phyloP scores from a whole-genome alignment of 345 rosid genomes.

The Populus deltoides region DNA sequence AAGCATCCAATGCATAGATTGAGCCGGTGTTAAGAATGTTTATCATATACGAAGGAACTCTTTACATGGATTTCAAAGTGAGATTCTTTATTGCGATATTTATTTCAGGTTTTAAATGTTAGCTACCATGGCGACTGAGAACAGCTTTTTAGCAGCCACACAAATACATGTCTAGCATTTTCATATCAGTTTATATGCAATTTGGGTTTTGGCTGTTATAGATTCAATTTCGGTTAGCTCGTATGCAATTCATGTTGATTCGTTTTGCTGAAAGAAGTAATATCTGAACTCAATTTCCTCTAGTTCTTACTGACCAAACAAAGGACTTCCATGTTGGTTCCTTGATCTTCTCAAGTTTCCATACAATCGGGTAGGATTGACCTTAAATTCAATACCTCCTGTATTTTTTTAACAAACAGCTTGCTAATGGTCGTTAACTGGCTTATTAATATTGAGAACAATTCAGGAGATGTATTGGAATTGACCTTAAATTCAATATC shows the following conservation, averaged over 20 bases:
- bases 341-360: not conserved
- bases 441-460: not conserved
- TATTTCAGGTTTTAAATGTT: not conserved
- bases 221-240: not conserved
- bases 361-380: not conserved
- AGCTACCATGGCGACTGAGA: not conserved
- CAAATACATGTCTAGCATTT: not conserved
- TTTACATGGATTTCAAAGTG: not conserved
- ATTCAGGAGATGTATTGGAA: not conserved
- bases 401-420: not conserved
- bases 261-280: not conserved
- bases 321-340: not conserved
- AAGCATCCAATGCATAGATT: not conserved
- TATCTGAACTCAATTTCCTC: not conserved
- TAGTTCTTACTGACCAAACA: not conserved
- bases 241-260: not conserved
- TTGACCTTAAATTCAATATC: not conserved
- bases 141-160: not conserved
- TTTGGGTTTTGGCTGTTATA: not conserved
- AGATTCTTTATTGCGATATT: not conserved
- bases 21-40: not conserved
- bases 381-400: not conserved
- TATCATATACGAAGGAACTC: not conserved
- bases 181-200: not conserved
- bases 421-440: not conserved